Conservation (phyloP, 345 rosid genomes). For the Syzygium jambos region DNA sequence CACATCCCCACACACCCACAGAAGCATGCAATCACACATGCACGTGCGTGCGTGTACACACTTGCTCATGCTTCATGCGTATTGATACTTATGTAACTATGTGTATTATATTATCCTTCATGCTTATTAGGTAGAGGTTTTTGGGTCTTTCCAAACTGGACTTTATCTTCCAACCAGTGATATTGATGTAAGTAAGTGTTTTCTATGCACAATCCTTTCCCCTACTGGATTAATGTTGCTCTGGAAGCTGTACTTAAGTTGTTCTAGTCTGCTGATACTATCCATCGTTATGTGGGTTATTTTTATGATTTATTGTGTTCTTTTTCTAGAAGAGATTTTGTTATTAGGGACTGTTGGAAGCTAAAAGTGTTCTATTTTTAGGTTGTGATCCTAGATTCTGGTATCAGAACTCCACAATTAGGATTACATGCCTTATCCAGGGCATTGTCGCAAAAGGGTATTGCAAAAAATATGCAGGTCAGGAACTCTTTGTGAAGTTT, state of each 20-base stretch:
- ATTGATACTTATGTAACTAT: neutral
- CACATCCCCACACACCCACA: neutral
- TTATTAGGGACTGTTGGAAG: neutral
- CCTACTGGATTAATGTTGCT: neutral
- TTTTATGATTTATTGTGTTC: neutral
- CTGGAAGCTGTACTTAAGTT: neutral
- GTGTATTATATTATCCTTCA: neutral
- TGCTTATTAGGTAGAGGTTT: slow-evolving; percentile 63
- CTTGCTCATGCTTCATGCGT: neutral
- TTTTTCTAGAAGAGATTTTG: neutral
- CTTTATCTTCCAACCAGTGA: slow-evolving; percentile 95
- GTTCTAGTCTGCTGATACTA: neutral
- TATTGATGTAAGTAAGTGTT: slow-evolving; percentile 64
- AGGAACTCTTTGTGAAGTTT: neutral
- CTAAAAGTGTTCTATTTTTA: slow-evolving; percentile 6
- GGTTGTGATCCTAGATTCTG: slow-evolving; percentile 84
- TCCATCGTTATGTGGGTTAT: neutral
- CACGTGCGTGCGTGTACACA: neutral
- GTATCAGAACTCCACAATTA: slow-evolving; percentile 52
- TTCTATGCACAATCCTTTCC: neutral
- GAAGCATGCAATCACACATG: neutral
- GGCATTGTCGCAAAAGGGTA: slow-evolving; percentile 71
- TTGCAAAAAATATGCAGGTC: slow-evolving; percentile 82
- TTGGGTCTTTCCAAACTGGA: slow-evolving; percentile 82
- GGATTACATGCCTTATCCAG: slow-evolving; percentile 78